phyloP scores from a whole-genome alignment of 2,329 filamentous ascomycete species.

The Dissoconium aciculare region DNA sequence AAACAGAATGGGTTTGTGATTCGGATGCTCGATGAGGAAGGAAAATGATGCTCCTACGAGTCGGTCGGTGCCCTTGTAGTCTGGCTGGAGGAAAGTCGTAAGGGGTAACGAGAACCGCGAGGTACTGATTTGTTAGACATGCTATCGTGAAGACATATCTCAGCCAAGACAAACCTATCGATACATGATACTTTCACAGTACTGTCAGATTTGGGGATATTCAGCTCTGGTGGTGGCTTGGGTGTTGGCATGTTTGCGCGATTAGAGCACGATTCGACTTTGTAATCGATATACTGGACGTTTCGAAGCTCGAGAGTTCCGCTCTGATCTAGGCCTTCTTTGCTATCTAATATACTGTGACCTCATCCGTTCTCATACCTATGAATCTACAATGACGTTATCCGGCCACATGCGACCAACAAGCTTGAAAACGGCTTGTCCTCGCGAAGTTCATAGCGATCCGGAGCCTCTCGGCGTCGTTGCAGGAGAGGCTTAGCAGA shows the following conservation, averaged over 20 bases:
- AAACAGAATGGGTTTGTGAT: constrained; percentile 30
- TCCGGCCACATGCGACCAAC: no score
- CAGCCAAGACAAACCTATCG: constrained; percentile 21
- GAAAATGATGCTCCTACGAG: constrained; percentile 29
- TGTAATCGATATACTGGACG: neutral
- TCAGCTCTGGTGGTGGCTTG: constrained; percentile 20
- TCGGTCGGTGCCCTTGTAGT: constrained; percentile 25
- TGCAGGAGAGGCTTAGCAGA: no score
- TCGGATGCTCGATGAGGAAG: constrained; percentile 36
- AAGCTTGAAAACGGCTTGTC: no score
- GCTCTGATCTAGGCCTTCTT: no score
- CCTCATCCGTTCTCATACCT: no score
- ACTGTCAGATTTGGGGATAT: constrained; percentile 20
- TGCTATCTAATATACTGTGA: no score
- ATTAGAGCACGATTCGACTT: no score
- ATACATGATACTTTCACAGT: constrained; percentile 25
- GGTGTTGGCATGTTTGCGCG: constrained; percentile 14
- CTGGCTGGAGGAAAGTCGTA: constrained; percentile 24
- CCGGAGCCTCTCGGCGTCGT: no score
- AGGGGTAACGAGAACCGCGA: constrained; percentile 21
- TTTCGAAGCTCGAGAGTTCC: neutral
- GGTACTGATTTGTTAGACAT: constrained; percentile 20
- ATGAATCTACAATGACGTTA: no score
- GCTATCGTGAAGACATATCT: no score
- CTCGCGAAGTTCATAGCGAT: no score